Evolutionary conservation across 257 asterid genomes (phyloP), one percentile per base, ranked within the genome.

Genomic region (Solanum habrochaites): DNA sequence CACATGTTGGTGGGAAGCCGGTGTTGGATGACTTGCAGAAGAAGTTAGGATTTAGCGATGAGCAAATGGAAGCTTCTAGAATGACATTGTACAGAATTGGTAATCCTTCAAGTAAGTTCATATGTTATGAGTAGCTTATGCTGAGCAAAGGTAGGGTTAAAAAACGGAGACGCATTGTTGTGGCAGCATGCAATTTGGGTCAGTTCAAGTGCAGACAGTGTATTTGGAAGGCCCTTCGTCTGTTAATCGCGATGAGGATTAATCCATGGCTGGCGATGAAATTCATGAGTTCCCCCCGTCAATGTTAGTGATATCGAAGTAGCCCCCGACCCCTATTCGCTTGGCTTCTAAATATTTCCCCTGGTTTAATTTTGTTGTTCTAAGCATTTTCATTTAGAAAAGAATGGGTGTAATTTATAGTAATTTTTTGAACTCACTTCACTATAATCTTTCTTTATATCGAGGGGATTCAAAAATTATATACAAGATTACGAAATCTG

Each of bases 161-260:
- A 83, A 91, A 90, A 86, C n/a, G 92, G 93, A 4, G 74, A 89
- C 14, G 81, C 90, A 49, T 86, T 90, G 11, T 90, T n/a, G n/a
- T n/a, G 93, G 92, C 91, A 91, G 47, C n/a, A 87, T 90, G 90
- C 93, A 12, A n/a, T 91, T 91, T 23, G 92, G 91, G 49, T 91
- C 91, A 7, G 92, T 91, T 91, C 77, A 91, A 91, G 85, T 91
- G 92, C 89, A 85, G n/a, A 88, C 71, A 90, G 92, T 29, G 90
- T 85, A 90, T 91, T n/a, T 91, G 91, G 93, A 89, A 87, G 10
- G 93, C 91, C 0, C 49, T 88, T 32, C 85, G 45, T 90, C 89
- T 2, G 62, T 89, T 14, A 83, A 90, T 11, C 89, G 88, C 3
- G 64, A 89, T 89, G 90, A 89, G n/a, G 88, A 83, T 84, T 7